A percentile compares a stretch with the other conserved stretches of the same genome.
phyloP scores from a whole-genome alignment of 345 rosid species.

The Moringa oleifera region DNA sequence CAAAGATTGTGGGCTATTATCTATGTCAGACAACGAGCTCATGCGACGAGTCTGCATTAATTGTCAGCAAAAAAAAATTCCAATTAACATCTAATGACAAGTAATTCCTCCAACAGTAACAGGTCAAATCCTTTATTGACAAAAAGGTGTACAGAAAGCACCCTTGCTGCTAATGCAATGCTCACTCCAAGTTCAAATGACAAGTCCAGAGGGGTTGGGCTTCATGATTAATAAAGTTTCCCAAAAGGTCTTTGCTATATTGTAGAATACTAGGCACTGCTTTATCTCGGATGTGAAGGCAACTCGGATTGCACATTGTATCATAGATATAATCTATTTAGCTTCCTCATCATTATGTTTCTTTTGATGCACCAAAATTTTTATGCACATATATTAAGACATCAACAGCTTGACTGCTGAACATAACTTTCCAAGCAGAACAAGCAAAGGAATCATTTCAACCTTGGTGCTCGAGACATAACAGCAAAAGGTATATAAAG shows the following conservation, averaged over 20 bases:
- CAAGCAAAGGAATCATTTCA: background rate
- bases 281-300: background rate
- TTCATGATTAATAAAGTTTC: background rate
- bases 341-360: background rate
- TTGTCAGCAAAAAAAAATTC: slow-evolving; percentile 23
- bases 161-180: background rate
- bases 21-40: slow-evolving; percentile 55
- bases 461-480: background rate
- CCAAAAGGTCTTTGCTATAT: background rate
- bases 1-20: slow-evolving; percentile 80
- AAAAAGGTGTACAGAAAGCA: background rate
- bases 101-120: background rate
- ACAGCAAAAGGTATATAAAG: background rate
- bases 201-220: background rate
- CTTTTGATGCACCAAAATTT: no score
- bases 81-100: slow-evolving; percentile 6
- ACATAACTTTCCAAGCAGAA: slow-evolving; percentile 9
- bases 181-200: background rate
- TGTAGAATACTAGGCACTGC: background rate
- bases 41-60: slow-evolving; percentile 57
- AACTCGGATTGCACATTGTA: background rate
- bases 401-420: background rate
- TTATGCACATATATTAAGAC: no score
- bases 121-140: background rate
- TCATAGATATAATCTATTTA: background rate